Conservation (phyloP, 441 rosid species). For the Macaranga tanarius region DNA sequence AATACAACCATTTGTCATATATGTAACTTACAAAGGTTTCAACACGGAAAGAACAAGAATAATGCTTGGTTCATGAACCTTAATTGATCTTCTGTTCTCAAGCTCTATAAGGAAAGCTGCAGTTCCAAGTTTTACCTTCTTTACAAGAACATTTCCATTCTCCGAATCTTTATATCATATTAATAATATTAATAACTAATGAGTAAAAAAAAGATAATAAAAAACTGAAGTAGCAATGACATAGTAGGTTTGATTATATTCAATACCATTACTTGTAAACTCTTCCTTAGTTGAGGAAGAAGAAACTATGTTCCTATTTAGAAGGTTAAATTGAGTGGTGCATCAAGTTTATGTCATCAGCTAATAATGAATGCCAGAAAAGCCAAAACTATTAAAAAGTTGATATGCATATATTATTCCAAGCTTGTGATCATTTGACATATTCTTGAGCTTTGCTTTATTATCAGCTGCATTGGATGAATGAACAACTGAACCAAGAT, state of each 20-base stretch:
- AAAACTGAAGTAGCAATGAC: background rate
- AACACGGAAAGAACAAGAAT: background rate
- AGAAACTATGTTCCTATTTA: slow-evolving; percentile 31
- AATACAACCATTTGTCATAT: background rate
- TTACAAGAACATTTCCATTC: slow-evolving; percentile 30
- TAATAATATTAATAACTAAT: background rate
- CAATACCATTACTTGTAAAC: slow-evolving; percentile 34
- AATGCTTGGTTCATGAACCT: slow-evolving; percentile 39
- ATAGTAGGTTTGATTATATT: slow-evolving; percentile 1
- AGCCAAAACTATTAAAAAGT: no score
- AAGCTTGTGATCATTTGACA: slow-evolving; percentile 32
- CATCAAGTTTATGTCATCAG: background rate
- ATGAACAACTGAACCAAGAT: slow-evolving; percentile 83
- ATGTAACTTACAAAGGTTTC: background rate
- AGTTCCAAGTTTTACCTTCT: slow-evolving; percentile 65
- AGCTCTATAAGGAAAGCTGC: slow-evolving; percentile 71
- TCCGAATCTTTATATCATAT: slow-evolving; percentile 43
- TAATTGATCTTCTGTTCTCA: slow-evolving; percentile 79
- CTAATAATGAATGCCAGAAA: background rate
- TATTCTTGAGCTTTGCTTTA: slow-evolving; percentile 51
- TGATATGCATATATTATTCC: slow-evolving; percentile 33
- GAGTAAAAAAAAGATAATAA: background rate
- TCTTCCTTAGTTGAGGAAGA: slow-evolving; percentile 26
- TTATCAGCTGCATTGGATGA: slow-evolving; percentile 68
- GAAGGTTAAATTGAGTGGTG: slow-evolving; percentile 1